These are phyloP conservation scores for Tillandsia leiboldiana DNA, from an alignment of 176 grass and related monocot species.

Conservation along the genomic window DNA sequence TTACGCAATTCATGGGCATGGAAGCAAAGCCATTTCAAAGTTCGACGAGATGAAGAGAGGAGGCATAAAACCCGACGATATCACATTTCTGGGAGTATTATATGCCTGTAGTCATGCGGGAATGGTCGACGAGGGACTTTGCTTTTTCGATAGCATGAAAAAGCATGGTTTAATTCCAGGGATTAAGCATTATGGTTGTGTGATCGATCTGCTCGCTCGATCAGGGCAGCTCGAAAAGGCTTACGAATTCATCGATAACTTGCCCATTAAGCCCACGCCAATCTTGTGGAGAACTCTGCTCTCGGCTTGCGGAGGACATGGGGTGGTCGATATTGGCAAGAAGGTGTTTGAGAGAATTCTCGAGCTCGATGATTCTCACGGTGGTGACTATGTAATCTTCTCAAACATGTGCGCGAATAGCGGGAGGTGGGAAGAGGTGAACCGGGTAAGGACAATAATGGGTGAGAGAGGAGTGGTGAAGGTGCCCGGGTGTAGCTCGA, in stretches of 20 bases:
- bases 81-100: conserved; percentile 50
- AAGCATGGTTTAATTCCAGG: conserved; percentile 33
- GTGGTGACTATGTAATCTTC: conserved; percentile 62
- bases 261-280: conserved; percentile 50
- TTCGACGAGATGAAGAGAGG: conserved; percentile 59
- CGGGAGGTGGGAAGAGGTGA: conserved; percentile 62
- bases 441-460: conserved; percentile 52
- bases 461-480: conserved; percentile 54
- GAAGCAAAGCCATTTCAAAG: conserved; percentile 34
- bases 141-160: conserved; percentile 49
- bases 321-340: conserved; percentile 22
- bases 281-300: conserved; percentile 63
- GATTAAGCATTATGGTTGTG: conserved; percentile 70
- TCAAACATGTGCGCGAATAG: conserved; percentile 61
- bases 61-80: conserved; percentile 47
- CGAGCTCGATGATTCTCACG: conserved; percentile 65
- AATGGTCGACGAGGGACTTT: conserved; percentile 50
- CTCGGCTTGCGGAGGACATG: conserved; percentile 49
- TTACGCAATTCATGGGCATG: conserved; percentile 42
- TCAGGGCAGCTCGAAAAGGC: conserved; percentile 49
- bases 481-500: conserved; percentile 73
- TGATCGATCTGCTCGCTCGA: conserved; percentile 58
- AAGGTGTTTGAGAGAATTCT: conserved; percentile 61
- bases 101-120: conserved; percentile 73
- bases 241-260: conserved; percentile 49